Base-by-base conservation (phyloP, 768 basidiomycete genomes). In the Calocera viscosa region DNA sequence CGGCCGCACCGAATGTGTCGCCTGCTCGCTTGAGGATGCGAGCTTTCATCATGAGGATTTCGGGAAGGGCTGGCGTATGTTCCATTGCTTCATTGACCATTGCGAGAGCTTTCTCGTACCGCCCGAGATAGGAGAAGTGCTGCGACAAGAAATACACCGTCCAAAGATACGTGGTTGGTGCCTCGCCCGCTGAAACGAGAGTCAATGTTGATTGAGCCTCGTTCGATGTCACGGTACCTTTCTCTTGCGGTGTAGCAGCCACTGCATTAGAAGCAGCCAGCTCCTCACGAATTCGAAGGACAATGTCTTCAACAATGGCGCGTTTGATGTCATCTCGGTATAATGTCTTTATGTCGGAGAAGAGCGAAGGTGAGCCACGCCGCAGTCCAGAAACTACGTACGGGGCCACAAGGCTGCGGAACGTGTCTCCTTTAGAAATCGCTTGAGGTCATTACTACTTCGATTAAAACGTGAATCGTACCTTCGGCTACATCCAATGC, bases 41-140 rank as follows among this genome's bases (percentile, higher is more conserved):
- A 0, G 86, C 96, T 72, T 85, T 87, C 69, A 86, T 84, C 74
- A 88, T 88, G 70, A 87, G 83, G 12, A 98, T 78, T 69, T 99
- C 96, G 0, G 96, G 94, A 0, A 99, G 79, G 0, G 94, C 95
- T 0, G 96, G 96, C 0, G 96, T 97, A 73, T 98, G 96, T 24
- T 77, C 72, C 22, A 93, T 75, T 2, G 92, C 94, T 1, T 73
- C 69, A 19, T 85, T 79, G 17, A 98, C 79, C 3, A 89, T 77
- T 17, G 80, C 76, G 10, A 95, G 77, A 0, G 94, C 84, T 63
- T 72, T 75, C 24, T 70, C 67, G 53, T 80, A 71, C 41, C 81
- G 79, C 0, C 81, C 80, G 1, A 90, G 78, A 73, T 82, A 83
- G 0, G 90, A 89, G 72, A 91, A 81, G 73, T 94, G 94, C 71